phyloP scores from a whole-genome alignment of 179 eudicot species.

The Beta macrorhiza region DNA sequence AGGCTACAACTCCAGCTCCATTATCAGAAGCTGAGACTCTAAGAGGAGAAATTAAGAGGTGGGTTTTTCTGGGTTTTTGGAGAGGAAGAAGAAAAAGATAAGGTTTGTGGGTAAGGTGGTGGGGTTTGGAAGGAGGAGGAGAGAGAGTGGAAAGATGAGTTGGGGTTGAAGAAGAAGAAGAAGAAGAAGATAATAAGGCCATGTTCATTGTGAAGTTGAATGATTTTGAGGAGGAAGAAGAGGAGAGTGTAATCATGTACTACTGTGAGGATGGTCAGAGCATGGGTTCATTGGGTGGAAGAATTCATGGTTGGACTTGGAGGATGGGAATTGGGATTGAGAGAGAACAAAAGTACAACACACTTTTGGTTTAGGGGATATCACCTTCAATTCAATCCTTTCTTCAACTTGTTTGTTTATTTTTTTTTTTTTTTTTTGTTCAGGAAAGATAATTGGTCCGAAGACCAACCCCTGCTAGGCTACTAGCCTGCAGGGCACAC shows the following conservation, averaged over 20 bases:
- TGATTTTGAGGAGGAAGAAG: neutral
- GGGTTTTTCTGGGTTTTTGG: constrained; percentile 31
- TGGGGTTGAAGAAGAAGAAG: constrained; percentile 37
- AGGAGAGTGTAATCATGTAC: neutral
- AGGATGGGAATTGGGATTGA: neutral
- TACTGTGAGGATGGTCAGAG: constrained; percentile 15
- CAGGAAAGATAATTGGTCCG: too few species aligned
- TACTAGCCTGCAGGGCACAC: too few species aligned
- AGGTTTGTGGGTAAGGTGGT: constrained; percentile 36
- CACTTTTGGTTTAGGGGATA: constrained; percentile 8
- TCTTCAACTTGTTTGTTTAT: neutral
- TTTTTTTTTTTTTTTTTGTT: too few species aligned
- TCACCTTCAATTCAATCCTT: constrained; percentile 11
- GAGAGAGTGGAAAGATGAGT: constrained; percentile 23
- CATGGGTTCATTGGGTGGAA: constrained; percentile 18
- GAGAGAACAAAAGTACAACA: constrained; percentile 12
- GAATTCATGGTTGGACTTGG: constrained; percentile 10
- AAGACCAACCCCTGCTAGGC: too few species aligned
- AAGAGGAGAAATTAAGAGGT: constrained; percentile 10
- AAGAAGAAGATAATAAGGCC: constrained; percentile 39
- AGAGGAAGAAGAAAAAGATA: constrained; percentile 27
- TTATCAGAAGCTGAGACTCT: constrained; percentile 35
- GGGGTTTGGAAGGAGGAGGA: constrained; percentile 24
- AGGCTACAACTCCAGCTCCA: constrained; percentile 38
- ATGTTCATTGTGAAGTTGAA: constrained; percentile 31